A percentile compares a stretch with the other conserved stretches of the same genome.
Conservation (phyloP, 441 rosid species). For the Theobroma grandiflorum region DNA sequence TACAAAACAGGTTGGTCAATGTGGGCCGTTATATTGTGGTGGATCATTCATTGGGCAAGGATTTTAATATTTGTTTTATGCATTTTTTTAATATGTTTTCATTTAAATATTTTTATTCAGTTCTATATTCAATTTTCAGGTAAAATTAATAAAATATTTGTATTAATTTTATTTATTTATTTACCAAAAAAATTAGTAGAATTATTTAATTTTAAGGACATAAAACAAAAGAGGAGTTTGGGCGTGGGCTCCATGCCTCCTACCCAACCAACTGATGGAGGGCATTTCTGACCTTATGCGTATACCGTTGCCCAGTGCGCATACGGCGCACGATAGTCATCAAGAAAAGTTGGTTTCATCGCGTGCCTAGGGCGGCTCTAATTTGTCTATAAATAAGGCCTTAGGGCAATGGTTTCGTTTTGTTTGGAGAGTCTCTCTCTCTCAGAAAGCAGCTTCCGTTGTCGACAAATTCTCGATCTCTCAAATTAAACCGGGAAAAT, state of each 20-base stretch:
- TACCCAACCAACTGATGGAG: not conserved
- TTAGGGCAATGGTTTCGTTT: accelerated
- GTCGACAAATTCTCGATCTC: not conserved
- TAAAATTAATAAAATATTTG: no score
- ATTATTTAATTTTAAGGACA: no score
- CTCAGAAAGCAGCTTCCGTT: not conserved
- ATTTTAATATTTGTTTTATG: no score
- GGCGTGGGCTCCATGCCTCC: not conserved
- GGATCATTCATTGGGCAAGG: no score
- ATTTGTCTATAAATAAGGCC: constrained; percentile 36
- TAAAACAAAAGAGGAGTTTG: not conserved
- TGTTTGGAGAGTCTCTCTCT: not conserved
- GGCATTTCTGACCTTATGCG: constrained; percentile 2
- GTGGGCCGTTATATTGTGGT: no score
- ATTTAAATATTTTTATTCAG: no score
- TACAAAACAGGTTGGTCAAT: no score
- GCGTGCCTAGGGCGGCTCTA: constrained; percentile 22
- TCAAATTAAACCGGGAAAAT: not conserved
- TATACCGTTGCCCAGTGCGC: not conserved
- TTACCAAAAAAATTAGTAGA: no score
- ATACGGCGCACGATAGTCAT: not conserved
- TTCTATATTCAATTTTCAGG: no score
- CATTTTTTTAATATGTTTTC: no score
- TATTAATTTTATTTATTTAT: no score
- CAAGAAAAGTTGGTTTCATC: not conserved